phyloP scores from a whole-genome alignment of 352 stramenopile genomes.

The Pythium phragmitis region DNA sequence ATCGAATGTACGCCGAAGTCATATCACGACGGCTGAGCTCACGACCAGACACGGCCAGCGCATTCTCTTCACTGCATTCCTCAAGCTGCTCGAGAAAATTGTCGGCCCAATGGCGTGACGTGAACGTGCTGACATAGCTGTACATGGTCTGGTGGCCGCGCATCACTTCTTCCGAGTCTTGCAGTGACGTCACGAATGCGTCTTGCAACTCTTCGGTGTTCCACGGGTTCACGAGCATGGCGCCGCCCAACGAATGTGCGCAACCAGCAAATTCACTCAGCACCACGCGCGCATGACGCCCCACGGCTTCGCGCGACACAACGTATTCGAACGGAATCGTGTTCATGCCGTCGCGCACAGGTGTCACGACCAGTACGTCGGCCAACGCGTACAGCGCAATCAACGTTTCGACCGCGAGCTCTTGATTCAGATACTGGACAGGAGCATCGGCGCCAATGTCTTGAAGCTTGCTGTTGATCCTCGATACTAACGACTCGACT shows the following conservation, averaged over 20 bases:
- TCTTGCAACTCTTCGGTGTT: slow-evolving; percentile 76
- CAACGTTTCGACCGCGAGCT: slow-evolving; percentile 81
- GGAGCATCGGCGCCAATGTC: slow-evolving; percentile 83
- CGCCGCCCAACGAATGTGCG: slow-evolving; percentile 83
- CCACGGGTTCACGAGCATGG: slow-evolving; percentile 86
- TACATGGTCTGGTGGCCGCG: slow-evolving; percentile 81
- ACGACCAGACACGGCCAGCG: slow-evolving; percentile 56
- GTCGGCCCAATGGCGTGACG: slow-evolving; percentile 67
- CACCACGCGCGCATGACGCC: slow-evolving; percentile 80
- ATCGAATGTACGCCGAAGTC: slow-evolving; percentile 77
- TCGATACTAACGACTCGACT: slow-evolving; percentile 87
- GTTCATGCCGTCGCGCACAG: slow-evolving; percentile 90
- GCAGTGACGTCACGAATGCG: slow-evolving; percentile 48
- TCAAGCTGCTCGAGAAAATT: slow-evolving; percentile 81
- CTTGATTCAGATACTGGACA: slow-evolving; percentile 92
- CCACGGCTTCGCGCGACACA: slow-evolving; percentile 73
- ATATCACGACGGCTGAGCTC: slow-evolving; percentile 86
- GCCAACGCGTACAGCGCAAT: slow-evolving; percentile 88
- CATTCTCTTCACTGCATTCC: slow-evolving; percentile 78
- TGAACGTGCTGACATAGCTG: slow-evolving; percentile 80
- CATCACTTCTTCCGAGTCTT: slow-evolving; percentile 69
- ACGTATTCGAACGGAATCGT: slow-evolving; percentile 91
- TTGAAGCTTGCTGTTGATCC: slow-evolving; percentile 92
- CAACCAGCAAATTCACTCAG: slow-evolving; percentile 90
- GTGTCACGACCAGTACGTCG: slow-evolving; percentile 82